A percentile compares a stretch with the other conserved stretches of the same genome.
These are phyloP conservation scores for Metschnikowia proteae DNA, from an alignment of 805 yeast species.

Conservation along the genomic window DNA sequence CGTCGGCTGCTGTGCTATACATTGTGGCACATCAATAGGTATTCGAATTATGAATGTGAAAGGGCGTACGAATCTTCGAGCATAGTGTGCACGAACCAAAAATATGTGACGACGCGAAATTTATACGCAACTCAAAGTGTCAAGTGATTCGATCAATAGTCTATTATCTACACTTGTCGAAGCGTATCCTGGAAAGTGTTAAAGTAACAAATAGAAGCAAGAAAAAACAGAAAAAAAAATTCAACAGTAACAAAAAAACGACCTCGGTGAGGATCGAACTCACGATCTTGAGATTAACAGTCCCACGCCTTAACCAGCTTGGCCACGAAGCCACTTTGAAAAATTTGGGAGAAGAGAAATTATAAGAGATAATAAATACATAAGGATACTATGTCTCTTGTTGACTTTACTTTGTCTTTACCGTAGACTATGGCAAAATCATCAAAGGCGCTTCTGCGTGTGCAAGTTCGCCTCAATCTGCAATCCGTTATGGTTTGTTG, in stretches of 20 bases:
- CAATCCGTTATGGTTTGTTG: too few species aligned
- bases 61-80: not conserved
- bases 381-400: too few species aligned
- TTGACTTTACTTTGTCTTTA: too few species aligned
- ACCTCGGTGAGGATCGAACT: constrained; percentile 20
- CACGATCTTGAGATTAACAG: constrained; percentile 20
- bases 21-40: constrained; percentile 1
- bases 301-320: constrained; percentile 20
- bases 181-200: not conserved
- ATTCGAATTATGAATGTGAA: not conserved
- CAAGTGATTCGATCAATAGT: too few species aligned
- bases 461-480: too few species aligned
- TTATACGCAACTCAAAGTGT: not conserved
- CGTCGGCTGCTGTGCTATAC: constrained; percentile 6
- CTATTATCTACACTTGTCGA: too few species aligned
- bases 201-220: not conserved
- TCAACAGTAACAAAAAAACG: not conserved
- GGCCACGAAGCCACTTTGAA: constrained; percentile 15
- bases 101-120: not conserved
- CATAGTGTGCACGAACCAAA: not conserved
- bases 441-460: too few species aligned
- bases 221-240: not conserved
- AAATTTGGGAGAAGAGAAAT: too few species aligned
- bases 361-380: too few species aligned
- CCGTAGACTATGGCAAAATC: too few species aligned